Evolutionary conservation across 2,329 filamentous ascomycete species (phyloP).

Genomic region (Diaporthe helianthi): DNA sequence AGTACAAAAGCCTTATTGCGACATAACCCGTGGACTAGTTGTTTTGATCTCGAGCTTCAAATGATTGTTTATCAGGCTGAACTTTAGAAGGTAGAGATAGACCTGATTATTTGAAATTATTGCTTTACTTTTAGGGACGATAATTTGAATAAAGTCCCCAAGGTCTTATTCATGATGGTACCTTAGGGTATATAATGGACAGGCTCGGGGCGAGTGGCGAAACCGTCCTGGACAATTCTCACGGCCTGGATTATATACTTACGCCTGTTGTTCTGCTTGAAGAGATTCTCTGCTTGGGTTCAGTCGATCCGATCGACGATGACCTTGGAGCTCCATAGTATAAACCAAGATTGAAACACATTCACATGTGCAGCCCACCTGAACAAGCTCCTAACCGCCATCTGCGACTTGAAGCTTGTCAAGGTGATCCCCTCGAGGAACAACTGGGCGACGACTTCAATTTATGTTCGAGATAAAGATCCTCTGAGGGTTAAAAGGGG

Average conservation of each 20-base stretch:
- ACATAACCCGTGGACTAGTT: too few species aligned
- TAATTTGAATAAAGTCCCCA: conserved; percentile 43
- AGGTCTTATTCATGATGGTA: conserved; percentile 41
- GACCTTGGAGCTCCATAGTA: conserved; percentile 42
- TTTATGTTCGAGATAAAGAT: conserved; percentile 52
- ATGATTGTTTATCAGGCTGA: too few species aligned
- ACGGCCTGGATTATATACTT: background rate
- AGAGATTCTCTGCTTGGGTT: conserved; percentile 47
- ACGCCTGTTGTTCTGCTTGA: background rate
- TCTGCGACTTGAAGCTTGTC: conserved; percentile 49
- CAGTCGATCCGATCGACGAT: conserved; percentile 47
- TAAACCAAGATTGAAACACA: conserved; percentile 40
- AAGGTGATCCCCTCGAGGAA: conserved; percentile 47
- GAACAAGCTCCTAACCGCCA: conserved; percentile 51
- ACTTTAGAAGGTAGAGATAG: too few species aligned
- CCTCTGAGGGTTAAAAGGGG: conserved; percentile 49
- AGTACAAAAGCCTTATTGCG: too few species aligned
- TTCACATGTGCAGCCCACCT: conserved; percentile 46
- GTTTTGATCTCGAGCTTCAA: too few species aligned
- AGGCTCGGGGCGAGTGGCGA: conserved; percentile 37
- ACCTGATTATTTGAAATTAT: conserved; percentile 39
- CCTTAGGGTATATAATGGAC: too few species aligned
- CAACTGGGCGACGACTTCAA: conserved; percentile 49
- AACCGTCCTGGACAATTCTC: too few species aligned
- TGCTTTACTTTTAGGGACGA: conserved; percentile 37